Conservation (phyloP, 805 yeast genomes). For the Metschnikowia peoriensis region DNA sequence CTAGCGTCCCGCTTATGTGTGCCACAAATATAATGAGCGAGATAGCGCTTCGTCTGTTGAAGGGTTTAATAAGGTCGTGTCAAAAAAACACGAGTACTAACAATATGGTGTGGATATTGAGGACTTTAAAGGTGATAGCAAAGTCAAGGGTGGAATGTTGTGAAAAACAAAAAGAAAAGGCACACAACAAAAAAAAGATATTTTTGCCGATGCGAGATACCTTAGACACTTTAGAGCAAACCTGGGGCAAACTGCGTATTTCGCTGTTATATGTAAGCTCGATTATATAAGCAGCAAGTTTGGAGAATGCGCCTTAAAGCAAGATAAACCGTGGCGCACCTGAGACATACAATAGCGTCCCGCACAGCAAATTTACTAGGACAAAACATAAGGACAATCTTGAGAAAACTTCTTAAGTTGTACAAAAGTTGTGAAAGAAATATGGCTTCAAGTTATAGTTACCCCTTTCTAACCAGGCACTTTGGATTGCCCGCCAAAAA, state of each 20-base stretch:
- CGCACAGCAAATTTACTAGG: too few relatives aligned
- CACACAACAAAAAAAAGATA: neutral
- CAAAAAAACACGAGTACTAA: neutral
- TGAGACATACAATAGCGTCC: neutral
- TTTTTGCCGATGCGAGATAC: neutral
- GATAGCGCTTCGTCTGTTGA: neutral
- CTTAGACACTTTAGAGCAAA: slow-evolving; percentile 3
- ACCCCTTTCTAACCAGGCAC: too few relatives aligned
- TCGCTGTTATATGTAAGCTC: slow-evolving; percentile 3
- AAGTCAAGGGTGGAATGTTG: neutral
- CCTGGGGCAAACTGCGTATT: slow-evolving; percentile 7
- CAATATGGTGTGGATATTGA: neutral
- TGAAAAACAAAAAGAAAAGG: neutral
- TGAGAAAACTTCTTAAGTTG: neutral
- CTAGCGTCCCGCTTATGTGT: neutral
- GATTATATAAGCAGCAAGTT: slow-evolving; percentile 9
- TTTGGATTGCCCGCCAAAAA: too few relatives aligned
- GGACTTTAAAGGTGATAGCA: neutral
- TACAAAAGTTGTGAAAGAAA: neutral
- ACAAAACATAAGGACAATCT: too few relatives aligned
- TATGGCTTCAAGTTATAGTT: too few relatives aligned
- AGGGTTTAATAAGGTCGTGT: neutral
- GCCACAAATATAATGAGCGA: neutral
- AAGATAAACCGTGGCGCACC: slow-evolving; percentile 2
- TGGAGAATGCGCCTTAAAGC: slow-evolving; percentile 4